phyloP scores from a whole-genome alignment of 2,329 filamentous ascomycete genomes.

The Sphaerostilbella broomeana region DNA sequence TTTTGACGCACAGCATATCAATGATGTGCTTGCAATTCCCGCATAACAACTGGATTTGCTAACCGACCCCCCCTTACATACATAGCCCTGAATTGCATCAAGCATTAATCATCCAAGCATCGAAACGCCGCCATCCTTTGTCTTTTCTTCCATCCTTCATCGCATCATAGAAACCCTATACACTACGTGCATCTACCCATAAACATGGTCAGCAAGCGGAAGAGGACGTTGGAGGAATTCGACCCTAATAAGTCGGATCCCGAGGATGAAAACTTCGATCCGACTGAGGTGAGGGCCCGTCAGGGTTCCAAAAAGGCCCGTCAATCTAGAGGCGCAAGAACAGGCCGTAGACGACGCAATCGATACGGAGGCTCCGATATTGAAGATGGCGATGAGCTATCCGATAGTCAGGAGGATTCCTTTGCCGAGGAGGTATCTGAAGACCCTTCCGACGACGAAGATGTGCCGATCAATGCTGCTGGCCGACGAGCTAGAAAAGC shows the following conservation, averaged over 20 bases:
- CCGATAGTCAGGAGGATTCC: slow-evolving; percentile 45
- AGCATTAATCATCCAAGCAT: not conserved
- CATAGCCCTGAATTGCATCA: not conserved
- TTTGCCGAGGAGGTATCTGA: slow-evolving; percentile 39
- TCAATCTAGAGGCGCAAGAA: slow-evolving; percentile 28
- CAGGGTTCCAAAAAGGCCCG: slow-evolving; percentile 38
- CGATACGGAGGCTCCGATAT: slow-evolving; percentile 56
- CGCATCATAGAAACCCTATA: not conserved
- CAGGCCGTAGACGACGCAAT: slow-evolving; percentile 31
- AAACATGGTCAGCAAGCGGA: slow-evolving; percentile 43
- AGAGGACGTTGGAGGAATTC: slow-evolving; percentile 52
- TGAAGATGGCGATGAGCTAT: slow-evolving; percentile 51
- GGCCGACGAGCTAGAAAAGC: slow-evolving; percentile 44
- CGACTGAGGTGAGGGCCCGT: slow-evolving; percentile 38
- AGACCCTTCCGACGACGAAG: slow-evolving; percentile 36
- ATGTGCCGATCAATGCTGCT: slow-evolving; percentile 38
- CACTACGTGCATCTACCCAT: not conserved
- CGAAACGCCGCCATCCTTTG: not conserved
- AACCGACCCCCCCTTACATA: not conserved
- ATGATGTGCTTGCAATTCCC: not conserved
- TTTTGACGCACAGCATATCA: too few relatives aligned
- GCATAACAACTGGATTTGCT: not conserved
- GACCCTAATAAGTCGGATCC: slow-evolving; percentile 62
- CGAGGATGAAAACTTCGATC: slow-evolving; percentile 60
- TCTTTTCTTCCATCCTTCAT: not conserved